Evolutionary conservation across 768 basidiomycete genomes (phyloP).

Genomic region (Galerina marginata): DNA sequence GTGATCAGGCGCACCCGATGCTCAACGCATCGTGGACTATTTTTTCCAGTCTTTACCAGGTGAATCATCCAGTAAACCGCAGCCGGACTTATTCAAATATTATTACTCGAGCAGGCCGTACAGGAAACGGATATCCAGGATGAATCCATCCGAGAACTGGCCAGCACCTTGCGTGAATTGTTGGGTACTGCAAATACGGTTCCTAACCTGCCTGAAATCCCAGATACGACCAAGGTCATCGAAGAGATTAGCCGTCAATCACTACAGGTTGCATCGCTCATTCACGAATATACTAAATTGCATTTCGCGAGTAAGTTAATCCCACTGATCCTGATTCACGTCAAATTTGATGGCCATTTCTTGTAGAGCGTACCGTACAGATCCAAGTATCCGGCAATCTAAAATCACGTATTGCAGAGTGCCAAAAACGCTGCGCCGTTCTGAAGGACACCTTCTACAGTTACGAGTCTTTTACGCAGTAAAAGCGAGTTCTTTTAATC

Average conservation of each 20-base stretch:
- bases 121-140: neutral
- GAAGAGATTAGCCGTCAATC: slow-evolving; percentile 5
- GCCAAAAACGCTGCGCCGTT: no score
- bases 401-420: no score
- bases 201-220: neutral
- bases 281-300: slow-evolving; percentile 6
- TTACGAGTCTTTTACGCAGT: no score
- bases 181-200: slow-evolving; percentile 1
- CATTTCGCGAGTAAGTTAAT: no score
- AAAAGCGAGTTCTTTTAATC: no score
- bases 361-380: no score
- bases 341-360: no score
- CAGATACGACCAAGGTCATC: slow-evolving; percentile 7
- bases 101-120: neutral
- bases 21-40: neutral
- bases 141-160: neutral
- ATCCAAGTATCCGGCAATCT: no score
- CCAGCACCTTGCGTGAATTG: neutral
- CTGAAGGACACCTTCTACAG: no score
- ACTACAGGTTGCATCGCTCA: neutral
- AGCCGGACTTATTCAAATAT: neutral
- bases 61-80: neutral
- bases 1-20: neutral
- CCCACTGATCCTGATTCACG: no score
- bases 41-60: neutral